phyloP scores from a whole-genome alignment of 225 moss, liverwort and hornwort genomes.

The Antitrichia curtipendula region DNA sequence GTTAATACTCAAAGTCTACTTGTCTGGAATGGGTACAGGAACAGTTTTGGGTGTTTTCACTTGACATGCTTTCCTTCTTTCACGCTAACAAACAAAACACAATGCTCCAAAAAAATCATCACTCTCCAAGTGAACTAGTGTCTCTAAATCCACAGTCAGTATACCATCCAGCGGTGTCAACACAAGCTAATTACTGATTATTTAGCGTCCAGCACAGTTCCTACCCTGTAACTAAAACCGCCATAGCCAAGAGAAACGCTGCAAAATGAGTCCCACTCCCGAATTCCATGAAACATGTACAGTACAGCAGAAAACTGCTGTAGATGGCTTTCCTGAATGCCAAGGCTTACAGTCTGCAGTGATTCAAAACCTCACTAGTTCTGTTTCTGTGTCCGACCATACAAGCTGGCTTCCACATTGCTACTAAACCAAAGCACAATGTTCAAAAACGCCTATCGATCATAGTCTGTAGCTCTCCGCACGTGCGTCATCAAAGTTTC shows the following conservation, averaged over 20 bases:
- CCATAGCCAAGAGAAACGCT: background rate
- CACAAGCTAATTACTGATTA: background rate
- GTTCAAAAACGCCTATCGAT: background rate
- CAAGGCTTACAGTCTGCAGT: background rate
- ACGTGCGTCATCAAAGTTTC: background rate
- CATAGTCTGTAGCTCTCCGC: background rate
- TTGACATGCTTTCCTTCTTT: background rate
- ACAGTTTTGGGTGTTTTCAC: background rate
- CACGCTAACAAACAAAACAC: background rate
- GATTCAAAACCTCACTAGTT: background rate
- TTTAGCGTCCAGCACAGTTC: background rate
- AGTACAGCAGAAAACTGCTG: too few relatives aligned
- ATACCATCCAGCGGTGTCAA: background rate
- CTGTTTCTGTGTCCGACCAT: background rate
- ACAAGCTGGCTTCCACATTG: background rate
- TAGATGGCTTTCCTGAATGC: background rate
- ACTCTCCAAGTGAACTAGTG: too few relatives aligned
- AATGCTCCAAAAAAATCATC: background rate
- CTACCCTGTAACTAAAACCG: background rate
- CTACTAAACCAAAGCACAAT: background rate
- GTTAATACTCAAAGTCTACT: background rate
- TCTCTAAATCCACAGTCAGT: too few relatives aligned
- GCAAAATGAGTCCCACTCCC: background rate
- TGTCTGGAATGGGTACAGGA: accelerated
- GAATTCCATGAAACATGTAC: background rate